Conservation (phyloP, 345 rosid species). For the Luvunga scandens region DNA sequence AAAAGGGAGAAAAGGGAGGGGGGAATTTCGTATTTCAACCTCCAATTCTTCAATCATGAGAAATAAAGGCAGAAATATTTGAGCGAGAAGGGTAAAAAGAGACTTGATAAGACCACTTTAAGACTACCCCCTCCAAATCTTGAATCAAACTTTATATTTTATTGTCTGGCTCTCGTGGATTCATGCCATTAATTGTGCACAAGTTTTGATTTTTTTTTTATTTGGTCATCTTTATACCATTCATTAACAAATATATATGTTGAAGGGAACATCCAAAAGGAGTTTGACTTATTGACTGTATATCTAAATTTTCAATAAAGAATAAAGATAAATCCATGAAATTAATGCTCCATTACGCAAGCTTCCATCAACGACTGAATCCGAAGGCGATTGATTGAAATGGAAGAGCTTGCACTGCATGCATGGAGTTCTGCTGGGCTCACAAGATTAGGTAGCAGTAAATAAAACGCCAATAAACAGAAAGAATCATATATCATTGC, state of each 20-base stretch:
- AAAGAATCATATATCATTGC: too few species aligned
- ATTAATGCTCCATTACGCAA: conserved; percentile 20
- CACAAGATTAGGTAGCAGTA: too few species aligned
- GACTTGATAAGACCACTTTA: not conserved
- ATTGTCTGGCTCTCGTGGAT: not conserved
- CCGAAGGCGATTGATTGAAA: not conserved
- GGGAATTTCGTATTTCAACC: not conserved
- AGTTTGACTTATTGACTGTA: too few species aligned
- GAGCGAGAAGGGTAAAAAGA: not conserved
- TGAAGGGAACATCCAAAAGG: too few species aligned
- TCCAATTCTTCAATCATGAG: not conserved
- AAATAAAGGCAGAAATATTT: not conserved
- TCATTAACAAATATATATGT: too few species aligned
- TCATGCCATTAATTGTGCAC: not conserved
- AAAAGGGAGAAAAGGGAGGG: not conserved
- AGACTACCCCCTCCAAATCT: not conserved
- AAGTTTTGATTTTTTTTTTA: too few species aligned
- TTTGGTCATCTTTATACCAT: too few species aligned
- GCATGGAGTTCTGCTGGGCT: too few species aligned
- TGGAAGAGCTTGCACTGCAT: not conserved
- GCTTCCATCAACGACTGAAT: conserved; percentile 20
- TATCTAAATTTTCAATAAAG: not conserved
- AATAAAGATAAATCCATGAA: conserved; percentile 1
- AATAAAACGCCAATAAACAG: too few species aligned
- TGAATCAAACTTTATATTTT: not conserved